phyloP scores from a whole-genome alignment of 1,284 basidiomycete species.

The Inonotus obliquus region DNA sequence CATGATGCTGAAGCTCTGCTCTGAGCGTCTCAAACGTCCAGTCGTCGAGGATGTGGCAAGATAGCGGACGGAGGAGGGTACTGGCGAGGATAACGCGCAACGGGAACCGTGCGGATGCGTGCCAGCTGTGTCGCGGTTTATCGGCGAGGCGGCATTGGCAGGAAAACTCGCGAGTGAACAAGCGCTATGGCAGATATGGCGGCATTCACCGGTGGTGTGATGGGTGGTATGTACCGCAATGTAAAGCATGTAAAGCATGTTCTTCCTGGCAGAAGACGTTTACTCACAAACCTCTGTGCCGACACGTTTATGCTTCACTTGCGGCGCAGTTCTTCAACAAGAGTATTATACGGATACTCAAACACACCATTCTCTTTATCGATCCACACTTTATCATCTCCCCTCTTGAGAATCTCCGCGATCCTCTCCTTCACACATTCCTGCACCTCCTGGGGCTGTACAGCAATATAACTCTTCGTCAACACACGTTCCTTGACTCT shows the following conservation, averaged over 20 bases:
- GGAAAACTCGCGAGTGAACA: not conserved
- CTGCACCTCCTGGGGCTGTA: conserved; percentile 52
- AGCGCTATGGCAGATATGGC: not conserved
- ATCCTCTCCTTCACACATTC: conserved; percentile 44
- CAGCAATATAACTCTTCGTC: conserved; percentile 72
- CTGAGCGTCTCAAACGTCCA: conserved; percentile 2
- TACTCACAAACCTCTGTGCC: too few species aligned
- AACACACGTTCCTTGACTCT: conserved; percentile 53
- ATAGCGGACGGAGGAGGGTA: not conserved
- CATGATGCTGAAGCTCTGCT: not conserved
- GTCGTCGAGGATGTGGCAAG: conserved; percentile 5
- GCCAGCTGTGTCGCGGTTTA: too few species aligned
- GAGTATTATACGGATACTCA: conserved; percentile 52
- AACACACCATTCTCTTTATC: conserved; percentile 45
- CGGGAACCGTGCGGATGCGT: too few species aligned
- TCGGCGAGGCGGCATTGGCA: not conserved
- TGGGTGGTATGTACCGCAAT: too few species aligned
- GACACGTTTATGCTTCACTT: conserved; percentile 27
- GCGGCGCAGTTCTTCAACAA: conserved; percentile 38
- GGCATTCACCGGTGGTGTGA: too few species aligned
- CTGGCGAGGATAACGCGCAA: not conserved
- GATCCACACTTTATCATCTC: conserved; percentile 43
- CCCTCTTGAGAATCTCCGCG: conserved; percentile 41
- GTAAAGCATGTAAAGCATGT: too few species aligned
- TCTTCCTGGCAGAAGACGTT: too few species aligned